Conservation (phyloP, 1,284 basidiomycete genomes). For the Ceratobasidium sp. region DNA sequence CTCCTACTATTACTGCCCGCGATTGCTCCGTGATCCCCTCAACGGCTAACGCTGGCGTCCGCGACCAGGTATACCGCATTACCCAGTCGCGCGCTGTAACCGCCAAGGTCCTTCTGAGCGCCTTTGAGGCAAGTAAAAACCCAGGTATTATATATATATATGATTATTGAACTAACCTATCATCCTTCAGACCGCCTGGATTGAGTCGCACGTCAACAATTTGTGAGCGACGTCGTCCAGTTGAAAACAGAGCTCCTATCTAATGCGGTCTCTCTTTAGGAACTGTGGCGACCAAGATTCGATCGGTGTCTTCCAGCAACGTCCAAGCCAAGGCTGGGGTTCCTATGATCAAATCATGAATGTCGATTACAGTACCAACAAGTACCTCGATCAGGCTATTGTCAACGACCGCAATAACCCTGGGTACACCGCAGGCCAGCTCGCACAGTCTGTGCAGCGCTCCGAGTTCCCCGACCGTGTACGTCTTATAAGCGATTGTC, state of each 20-base stretch:
- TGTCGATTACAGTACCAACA: slow-evolving; percentile 39
- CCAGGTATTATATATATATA: too few relatives aligned
- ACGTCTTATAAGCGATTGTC: too few relatives aligned
- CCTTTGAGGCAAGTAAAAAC: slow-evolving; percentile 41
- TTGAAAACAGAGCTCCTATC: too few relatives aligned
- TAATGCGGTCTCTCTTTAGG: too few relatives aligned
- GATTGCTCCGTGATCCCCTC: slow-evolving; percentile 33
- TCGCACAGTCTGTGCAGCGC: slow-evolving; percentile 39
- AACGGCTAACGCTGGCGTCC: slow-evolving; percentile 22
- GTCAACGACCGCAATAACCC: slow-evolving; percentile 37
- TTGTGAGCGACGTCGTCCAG: slow-evolving; percentile 23
- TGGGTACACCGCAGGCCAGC: slow-evolving; percentile 41
- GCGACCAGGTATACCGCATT: slow-evolving; percentile 37
- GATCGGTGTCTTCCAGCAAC: slow-evolving; percentile 47
- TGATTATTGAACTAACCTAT: background rate
- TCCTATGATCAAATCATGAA: slow-evolving; percentile 47
- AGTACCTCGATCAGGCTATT: slow-evolving; percentile 44
- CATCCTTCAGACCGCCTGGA: slow-evolving; percentile 31
- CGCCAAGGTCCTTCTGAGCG: slow-evolving; percentile 37
- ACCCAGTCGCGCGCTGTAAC: slow-evolving; percentile 27
- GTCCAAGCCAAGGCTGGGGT: slow-evolving; percentile 47
- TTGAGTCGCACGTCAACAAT: slow-evolving; percentile 43
- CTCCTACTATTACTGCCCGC: background rate
- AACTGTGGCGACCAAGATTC: slow-evolving; percentile 47
- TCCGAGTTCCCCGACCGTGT: slow-evolving; percentile 44